phyloP scores from a whole-genome alignment of 495 filamentous ascomycete species.

The Lindgomyces ingoldianus region DNA sequence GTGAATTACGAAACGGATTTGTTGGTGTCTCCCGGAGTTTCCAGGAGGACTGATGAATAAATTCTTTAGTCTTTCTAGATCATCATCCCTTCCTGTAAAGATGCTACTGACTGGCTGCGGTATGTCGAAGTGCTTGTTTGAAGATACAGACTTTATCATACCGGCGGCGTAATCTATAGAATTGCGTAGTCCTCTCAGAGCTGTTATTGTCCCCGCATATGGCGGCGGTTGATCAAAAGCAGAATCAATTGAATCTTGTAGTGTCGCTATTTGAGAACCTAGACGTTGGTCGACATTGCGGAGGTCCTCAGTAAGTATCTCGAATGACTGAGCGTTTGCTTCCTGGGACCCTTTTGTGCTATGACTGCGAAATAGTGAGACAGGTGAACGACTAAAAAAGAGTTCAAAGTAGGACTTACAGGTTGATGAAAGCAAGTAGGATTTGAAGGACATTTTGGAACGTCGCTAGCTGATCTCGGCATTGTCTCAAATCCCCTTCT shows the following conservation, averaged over 20 bases:
- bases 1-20: constrained; percentile 34
- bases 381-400: constrained; percentile 6
- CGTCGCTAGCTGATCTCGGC: constrained; percentile 31
- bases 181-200: neutral
- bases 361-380: constrained; percentile 3
- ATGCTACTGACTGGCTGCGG: constrained; percentile 43
- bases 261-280: neutral
- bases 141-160: neutral
- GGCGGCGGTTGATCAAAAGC: neutral
- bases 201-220: neutral
- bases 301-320: constrained; percentile 10
- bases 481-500: constrained; percentile 24
- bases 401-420: constrained; percentile 16
- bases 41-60: neutral
- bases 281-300: constrained; percentile 1
- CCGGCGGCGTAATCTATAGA: neutral
- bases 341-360: neutral
- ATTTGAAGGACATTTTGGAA: constrained; percentile 37
- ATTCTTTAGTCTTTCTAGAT: constrained; percentile 14
- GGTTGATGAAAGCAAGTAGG: constrained; percentile 28
- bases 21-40: neutral
- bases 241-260: neutral
- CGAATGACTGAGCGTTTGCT: constrained; percentile 15
- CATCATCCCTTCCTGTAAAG: constrained; percentile 40
- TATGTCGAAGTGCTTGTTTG: constrained; percentile 41